phyloP scores from a whole-genome alignment of 73 alveolate genomes.

The Paramecium sexaurelia region DNA sequence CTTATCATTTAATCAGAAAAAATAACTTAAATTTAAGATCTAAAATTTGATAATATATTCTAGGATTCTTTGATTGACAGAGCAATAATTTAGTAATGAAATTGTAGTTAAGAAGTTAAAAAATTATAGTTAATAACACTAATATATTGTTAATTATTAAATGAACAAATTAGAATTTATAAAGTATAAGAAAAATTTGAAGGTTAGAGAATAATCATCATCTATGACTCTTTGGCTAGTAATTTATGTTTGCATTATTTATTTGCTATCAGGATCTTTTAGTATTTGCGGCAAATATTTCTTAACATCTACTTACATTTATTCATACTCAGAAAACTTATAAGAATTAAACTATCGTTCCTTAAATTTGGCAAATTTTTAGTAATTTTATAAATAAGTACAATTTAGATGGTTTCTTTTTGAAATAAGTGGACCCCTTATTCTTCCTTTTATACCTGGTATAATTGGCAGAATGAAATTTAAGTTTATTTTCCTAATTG shows the following conservation, averaged over 20 bases:
- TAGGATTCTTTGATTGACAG: too few species aligned
- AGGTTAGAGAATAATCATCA: not conserved
- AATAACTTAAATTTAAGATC: too few species aligned
- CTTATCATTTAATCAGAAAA: too few species aligned
- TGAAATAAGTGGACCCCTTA: not conserved
- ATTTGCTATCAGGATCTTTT: constrained; percentile 27
- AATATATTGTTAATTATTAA: not conserved
- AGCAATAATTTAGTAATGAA: too few species aligned
- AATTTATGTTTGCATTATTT: constrained; percentile 2
- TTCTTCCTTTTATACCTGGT: constrained; percentile 10
- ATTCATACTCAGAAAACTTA: not conserved
- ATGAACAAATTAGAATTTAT: constrained; percentile 22
- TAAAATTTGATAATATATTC: too few species aligned
- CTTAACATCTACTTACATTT: not conserved
- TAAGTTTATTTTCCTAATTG: constrained; percentile 23
- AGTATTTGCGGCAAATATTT: not conserved
- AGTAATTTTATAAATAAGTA: not conserved
- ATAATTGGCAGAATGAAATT: constrained; percentile 42
- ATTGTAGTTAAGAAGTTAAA: too few species aligned
- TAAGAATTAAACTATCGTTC: not conserved
- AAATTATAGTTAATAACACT: not conserved
- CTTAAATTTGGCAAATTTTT: not conserved
- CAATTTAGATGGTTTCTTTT: constrained; percentile 9
- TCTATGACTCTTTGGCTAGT: constrained; percentile 6
- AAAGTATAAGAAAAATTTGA: not conserved